Percentiles rank a stretch among this genome's conserved stretches.
These are phyloP conservation scores for Lactarius hengduanensis DNA, from an alignment of 768 basidiomycete species.

Conservation along the genomic window DNA sequence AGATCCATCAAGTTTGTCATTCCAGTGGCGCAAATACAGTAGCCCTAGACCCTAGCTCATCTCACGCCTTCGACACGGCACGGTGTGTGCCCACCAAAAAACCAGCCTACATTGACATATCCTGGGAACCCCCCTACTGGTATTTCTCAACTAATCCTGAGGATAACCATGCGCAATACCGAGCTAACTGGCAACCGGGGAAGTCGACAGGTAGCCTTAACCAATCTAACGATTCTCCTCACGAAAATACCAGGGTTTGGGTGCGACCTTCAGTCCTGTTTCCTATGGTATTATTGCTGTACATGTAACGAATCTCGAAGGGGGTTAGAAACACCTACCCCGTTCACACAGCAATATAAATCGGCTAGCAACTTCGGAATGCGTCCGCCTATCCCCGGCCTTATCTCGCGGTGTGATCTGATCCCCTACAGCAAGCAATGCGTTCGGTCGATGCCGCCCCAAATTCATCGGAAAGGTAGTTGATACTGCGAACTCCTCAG, in stretches of 20 bases:
- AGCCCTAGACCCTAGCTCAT: background rate
- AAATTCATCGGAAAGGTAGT: constrained; percentile 93
- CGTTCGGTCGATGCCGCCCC: constrained; percentile 79
- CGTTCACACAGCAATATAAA: constrained; percentile 80
- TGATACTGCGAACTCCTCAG: constrained; percentile 73
- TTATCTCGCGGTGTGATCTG: constrained; percentile 16
- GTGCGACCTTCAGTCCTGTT: background rate
- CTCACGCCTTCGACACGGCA: background rate
- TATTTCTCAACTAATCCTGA: background rate
- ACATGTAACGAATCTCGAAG: background rate
- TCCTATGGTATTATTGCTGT: background rate
- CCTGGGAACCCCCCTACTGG: background rate
- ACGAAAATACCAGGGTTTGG: background rate
- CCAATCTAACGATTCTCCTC: background rate
- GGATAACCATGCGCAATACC: background rate
- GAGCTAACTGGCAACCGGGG: background rate
- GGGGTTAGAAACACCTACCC: background rate
- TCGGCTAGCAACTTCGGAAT: constrained; percentile 91
- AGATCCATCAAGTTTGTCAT: background rate
- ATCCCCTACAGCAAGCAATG: constrained; percentile 74
- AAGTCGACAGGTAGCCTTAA: background rate
- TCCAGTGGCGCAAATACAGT: background rate
- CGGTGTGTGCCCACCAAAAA: background rate
- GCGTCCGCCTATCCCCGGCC: constrained; percentile 32
- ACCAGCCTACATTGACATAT: background rate